Evolutionary conservation across 108 stramenopile genomes (phyloP).

Genomic region (Cyclotella choctawhatcheeana): DNA sequence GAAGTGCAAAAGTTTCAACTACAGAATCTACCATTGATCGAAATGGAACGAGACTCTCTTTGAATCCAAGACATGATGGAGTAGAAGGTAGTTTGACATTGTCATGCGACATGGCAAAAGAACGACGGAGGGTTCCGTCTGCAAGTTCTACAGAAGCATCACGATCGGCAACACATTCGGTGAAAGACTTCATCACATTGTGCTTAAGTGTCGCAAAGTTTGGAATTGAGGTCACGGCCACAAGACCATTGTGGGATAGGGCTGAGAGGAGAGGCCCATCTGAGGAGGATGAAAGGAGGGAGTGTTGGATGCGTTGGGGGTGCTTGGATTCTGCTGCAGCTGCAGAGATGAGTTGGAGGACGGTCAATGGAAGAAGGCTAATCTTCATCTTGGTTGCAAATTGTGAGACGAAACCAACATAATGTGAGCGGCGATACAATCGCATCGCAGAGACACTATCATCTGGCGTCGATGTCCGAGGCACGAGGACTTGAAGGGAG

Average conservation of each 20-base stretch:
- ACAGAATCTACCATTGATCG: slow-evolving; percentile 5
- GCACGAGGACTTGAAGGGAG: no score
- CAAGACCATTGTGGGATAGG: slow-evolving; percentile 33
- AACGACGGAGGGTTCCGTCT: slow-evolving; percentile 47
- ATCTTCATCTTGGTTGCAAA: no score
- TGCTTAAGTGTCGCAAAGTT: slow-evolving; percentile 27
- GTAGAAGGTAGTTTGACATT: slow-evolving; percentile 4
- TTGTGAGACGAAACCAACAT: no score
- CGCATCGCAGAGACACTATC: no score
- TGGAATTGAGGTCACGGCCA: slow-evolving; percentile 38
- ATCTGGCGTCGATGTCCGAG: no score
- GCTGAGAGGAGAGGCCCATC: slow-evolving; percentile 37
- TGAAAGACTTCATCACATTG: slow-evolving; percentile 19
- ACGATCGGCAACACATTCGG: slow-evolving; percentile 27
- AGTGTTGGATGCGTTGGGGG: no score
- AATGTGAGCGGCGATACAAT: no score
- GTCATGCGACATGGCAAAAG: slow-evolving; percentile 29
- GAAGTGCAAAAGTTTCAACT: neutral
- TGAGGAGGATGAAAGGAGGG: no score
- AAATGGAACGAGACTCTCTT: neutral
- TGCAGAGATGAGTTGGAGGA: no score
- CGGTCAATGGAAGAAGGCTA: no score
- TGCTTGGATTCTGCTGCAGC: no score
- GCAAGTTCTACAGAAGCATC: slow-evolving; percentile 1
- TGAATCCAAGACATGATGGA: slow-evolving; percentile 9